Evolutionary conservation across 345 rosid genomes (phyloP).

Genomic region (Pistacia atlantica): DNA sequence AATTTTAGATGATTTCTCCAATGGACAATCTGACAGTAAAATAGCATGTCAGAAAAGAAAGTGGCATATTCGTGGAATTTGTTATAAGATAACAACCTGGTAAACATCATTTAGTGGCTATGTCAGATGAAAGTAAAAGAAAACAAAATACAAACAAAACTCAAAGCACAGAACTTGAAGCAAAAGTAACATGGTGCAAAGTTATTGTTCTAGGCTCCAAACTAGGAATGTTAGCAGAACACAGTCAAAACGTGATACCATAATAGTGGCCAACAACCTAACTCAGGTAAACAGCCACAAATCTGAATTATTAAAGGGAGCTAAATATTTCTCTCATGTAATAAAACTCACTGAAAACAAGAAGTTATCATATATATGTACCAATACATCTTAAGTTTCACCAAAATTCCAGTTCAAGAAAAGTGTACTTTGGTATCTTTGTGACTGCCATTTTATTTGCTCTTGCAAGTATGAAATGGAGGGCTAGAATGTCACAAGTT

Average conservation of each 20-base stretch:
- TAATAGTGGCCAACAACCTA: slow-evolving; percentile 3
- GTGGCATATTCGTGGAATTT: background rate
- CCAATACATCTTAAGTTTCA: background rate
- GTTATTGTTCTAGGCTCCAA: slow-evolving; percentile 5
- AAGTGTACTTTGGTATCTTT: background rate
- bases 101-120: background rate
- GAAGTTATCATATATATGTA: background rate
- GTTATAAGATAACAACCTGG: background rate
- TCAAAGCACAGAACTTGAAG: background rate
- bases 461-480: background rate
- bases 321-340: background rate
- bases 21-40: slow-evolving; percentile 69
- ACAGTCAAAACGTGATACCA: slow-evolving; percentile 1
- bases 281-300: background rate
- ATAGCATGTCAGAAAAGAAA: slow-evolving; percentile 8
- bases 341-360: background rate
- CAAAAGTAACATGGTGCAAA: slow-evolving; percentile 7
- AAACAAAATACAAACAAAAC: background rate
- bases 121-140: background rate
- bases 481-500: slow-evolving; percentile 8
- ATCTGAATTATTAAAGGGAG: slow-evolving; percentile 4
- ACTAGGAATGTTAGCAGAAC: background rate
- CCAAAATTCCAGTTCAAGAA: background rate
- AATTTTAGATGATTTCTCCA: slow-evolving; percentile 89
- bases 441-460: slow-evolving; percentile 1